phyloP scores from a whole-genome alignment of 768 basidiomycete genomes.

The Lactifluus volemus region DNA sequence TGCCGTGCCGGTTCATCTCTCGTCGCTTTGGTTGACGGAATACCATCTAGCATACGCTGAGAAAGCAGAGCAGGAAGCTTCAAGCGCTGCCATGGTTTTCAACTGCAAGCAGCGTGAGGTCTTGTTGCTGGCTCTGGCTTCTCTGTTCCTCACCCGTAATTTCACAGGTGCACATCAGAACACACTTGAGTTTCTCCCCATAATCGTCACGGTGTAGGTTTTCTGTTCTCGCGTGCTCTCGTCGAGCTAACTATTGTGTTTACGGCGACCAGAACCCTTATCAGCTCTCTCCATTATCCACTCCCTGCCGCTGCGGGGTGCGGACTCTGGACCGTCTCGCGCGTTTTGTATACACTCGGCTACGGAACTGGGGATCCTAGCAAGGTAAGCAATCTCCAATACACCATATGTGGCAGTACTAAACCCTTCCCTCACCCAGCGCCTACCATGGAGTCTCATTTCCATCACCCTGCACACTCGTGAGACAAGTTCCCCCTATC shows the following conservation, averaged over 20 bases:
- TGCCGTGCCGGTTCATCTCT: background rate
- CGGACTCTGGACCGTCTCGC: constrained; percentile 32
- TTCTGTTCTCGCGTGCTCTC: background rate
- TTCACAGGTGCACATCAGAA: constrained; percentile 57
- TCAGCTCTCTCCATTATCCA: constrained; percentile 36
- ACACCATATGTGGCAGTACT: background rate
- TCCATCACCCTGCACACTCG: background rate
- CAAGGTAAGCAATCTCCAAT: constrained; percentile 26
- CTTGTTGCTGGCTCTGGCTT: background rate
- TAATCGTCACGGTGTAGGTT: constrained; percentile 21
- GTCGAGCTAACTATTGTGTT: background rate
- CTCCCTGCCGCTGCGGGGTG: constrained; percentile 34
- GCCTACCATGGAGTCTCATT: background rate
- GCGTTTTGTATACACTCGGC: constrained; percentile 39
- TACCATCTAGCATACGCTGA: constrained; percentile 56
- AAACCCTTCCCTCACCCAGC: background rate
- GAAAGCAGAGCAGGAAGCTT: constrained; percentile 45
- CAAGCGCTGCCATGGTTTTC: constrained; percentile 45
- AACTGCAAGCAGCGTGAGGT: constrained; percentile 64
- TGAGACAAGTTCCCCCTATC: background rate
- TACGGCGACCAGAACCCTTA: constrained; percentile 28
- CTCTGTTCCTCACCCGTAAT: background rate
- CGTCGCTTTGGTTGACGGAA: background rate
- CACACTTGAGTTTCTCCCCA: constrained; percentile 34
- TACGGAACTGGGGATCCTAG: constrained; percentile 38